Percentiles rank a stretch among this genome's conserved stretches.
Conservation (phyloP, 768 basidiomycete species). For the Calvatia gigantea region DNA sequence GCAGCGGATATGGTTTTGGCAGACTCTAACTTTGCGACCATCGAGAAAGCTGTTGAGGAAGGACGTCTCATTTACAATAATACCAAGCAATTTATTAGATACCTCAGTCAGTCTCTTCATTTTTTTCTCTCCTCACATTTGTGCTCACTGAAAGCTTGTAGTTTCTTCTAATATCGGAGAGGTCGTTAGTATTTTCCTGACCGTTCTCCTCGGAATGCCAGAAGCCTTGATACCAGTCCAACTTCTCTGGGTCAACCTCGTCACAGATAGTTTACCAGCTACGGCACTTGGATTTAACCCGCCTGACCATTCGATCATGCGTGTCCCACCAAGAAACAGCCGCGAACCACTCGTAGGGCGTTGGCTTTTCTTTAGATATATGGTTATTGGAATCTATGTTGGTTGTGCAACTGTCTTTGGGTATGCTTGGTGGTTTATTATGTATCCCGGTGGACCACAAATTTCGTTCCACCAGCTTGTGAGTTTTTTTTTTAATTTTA, state of each 20-base stretch:
- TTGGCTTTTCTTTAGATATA: constrained; percentile 96
- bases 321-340: constrained; percentile 85
- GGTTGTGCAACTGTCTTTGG: constrained; percentile 94
- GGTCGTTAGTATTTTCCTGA: constrained; percentile 97
- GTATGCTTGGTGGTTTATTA: constrained; percentile 99
- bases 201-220: constrained; percentile 98
- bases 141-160: constrained; percentile 20
- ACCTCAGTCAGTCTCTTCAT: constrained; percentile 68
- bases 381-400: constrained; percentile 92
- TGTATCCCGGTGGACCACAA: constrained; percentile 86
- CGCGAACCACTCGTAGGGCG: constrained; percentile 87
- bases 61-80: constrained; percentile 98
- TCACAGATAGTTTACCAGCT: constrained; percentile 94
- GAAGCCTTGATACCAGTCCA: constrained; percentile 98
- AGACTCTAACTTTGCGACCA: constrained; percentile 96
- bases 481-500: constrained; percentile 29
- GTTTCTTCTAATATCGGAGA: constrained; percentile 97
- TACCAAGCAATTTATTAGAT: constrained; percentile 99
- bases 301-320: constrained; percentile 96
- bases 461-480: constrained; percentile 93
- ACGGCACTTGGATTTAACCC: constrained; percentile 98
- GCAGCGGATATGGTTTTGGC: constrained; percentile 98
- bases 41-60: constrained; percentile 96
- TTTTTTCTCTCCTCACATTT: neutral
- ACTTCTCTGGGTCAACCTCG: constrained; percentile 97